phyloP scores from a whole-genome alignment of 2,329 filamentous ascomycete genomes.

The Cladophialophora chaetospira region DNA sequence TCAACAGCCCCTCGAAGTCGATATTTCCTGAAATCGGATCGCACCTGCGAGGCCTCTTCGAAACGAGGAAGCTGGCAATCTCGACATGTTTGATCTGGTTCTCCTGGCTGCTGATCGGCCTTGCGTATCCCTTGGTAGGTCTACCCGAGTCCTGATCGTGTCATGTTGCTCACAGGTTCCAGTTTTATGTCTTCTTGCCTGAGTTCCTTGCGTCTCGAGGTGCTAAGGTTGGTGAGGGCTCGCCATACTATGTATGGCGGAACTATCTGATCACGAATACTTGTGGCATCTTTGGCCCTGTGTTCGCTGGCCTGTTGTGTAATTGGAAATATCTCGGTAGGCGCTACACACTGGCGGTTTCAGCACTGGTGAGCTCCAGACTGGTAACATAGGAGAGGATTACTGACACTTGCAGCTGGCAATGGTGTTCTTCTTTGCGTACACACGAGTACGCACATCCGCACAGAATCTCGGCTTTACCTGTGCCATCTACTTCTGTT shows the following conservation, averaged over 20 bases:
- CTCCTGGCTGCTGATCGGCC: slow-evolving; percentile 70
- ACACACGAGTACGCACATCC: slow-evolving; percentile 66
- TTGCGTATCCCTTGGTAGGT: neutral
- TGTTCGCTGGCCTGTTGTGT: slow-evolving; percentile 69
- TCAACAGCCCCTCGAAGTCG: slow-evolving; percentile 40
- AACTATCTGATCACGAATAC: slow-evolving; percentile 76
- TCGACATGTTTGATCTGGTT: slow-evolving; percentile 61
- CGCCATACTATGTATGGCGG: slow-evolving; percentile 72
- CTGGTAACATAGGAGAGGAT: too few relatives aligned
- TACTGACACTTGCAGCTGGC: slow-evolving; percentile 61
- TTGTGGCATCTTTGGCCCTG: slow-evolving; percentile 70
- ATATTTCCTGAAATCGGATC: slow-evolving; percentile 26
- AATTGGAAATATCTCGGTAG: slow-evolving; percentile 69
- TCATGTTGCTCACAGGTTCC: too few relatives aligned
- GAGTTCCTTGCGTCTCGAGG: slow-evolving; percentile 56
- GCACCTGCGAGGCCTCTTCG: slow-evolving; percentile 70
- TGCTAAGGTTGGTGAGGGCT: slow-evolving; percentile 69
- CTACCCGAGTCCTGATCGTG: too few relatives aligned
- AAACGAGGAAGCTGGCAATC: slow-evolving; percentile 60
- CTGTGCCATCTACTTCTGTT: slow-evolving; percentile 69
- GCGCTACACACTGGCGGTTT: too few relatives aligned
- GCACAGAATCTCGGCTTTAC: slow-evolving; percentile 68
- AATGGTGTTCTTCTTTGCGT: slow-evolving; percentile 72
- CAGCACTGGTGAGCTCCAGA: too few relatives aligned
- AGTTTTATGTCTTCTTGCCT: slow-evolving; percentile 74